phyloP scores from a whole-genome alignment of 2,329 filamentous ascomycete species.

The Alternaria sp. region DNA sequence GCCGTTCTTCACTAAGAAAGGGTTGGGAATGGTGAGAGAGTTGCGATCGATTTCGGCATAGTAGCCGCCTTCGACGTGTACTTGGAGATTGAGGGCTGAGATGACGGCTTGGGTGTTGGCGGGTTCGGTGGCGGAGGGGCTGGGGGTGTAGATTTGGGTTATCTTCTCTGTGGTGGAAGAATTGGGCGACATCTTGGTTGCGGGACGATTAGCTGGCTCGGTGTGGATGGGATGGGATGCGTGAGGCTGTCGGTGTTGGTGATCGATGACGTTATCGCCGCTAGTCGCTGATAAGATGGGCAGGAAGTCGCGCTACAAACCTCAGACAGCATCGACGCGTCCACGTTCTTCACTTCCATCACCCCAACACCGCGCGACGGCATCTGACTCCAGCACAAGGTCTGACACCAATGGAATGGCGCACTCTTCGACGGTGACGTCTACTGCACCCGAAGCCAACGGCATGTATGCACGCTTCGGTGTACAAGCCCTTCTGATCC shows the following conservation, averaged over 20 bases:
- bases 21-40: conserved; percentile 57
- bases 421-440: not conserved
- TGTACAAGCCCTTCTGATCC: not conserved
- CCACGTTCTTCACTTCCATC: not conserved
- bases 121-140: conserved; percentile 12
- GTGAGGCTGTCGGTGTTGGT: not conserved
- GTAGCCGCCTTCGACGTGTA: conserved; percentile 60
- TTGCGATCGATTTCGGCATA: conserved; percentile 58
- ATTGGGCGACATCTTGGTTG: too few relatives aligned
- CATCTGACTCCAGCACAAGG: not conserved
- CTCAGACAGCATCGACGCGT: not conserved
- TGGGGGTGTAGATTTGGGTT: not conserved
- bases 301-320: not conserved
- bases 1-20: conserved; percentile 47
- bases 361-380: not conserved
- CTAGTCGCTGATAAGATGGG: not conserved
- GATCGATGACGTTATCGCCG: not conserved
- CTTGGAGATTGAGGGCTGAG: conserved; percentile 48
- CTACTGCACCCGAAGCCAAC: not conserved
- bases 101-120: conserved; percentile 21
- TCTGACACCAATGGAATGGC: not conserved
- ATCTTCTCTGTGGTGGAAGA: not conserved
- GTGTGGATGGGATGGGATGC: not conserved
- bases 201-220: not conserved
- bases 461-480: not conserved